Evolutionary conservation across 1,284 basidiomycete genomes (phyloP).

Genomic region (Moesziomyces parantarcticus): DNA sequence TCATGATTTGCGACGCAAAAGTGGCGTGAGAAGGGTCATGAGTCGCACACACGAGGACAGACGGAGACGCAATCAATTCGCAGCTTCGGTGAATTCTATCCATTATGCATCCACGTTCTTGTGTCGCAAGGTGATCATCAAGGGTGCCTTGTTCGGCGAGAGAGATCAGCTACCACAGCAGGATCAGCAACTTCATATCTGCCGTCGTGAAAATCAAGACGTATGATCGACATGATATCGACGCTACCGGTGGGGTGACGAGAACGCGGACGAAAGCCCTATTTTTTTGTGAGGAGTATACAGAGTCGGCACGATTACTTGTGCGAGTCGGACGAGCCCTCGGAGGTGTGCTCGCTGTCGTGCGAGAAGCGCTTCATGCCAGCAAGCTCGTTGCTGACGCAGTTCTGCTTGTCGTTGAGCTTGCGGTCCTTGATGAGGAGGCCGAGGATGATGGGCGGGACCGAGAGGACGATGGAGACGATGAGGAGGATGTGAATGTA

Average conservation of each 20-base stretch:
- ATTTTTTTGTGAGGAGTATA: background rate
- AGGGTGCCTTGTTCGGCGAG: too few species aligned
- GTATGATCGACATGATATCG: background rate
- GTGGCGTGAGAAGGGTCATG: too few species aligned
- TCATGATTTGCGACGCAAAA: too few species aligned
- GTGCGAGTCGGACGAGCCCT: background rate
- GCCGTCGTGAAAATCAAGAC: too few species aligned
- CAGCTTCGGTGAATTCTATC: too few species aligned
- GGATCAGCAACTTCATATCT: too few species aligned
- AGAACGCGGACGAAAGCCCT: background rate
- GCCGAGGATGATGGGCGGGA: conserved; percentile 53
- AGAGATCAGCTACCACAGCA: too few species aligned
- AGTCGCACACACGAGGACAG: too few species aligned
- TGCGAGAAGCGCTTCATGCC: conserved; percentile 45
- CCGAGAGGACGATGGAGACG: conserved; percentile 55
- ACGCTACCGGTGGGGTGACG: background rate
- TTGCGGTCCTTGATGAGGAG: conserved; percentile 56
- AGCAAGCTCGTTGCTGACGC: conserved; percentile 63
- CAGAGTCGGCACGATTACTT: background rate
- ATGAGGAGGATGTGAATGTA: conserved; percentile 58
- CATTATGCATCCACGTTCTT: too few species aligned
- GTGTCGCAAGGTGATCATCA: too few species aligned
- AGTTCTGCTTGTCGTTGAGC: conserved; percentile 62
- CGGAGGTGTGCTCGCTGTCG: conserved; percentile 18
- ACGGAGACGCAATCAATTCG: too few species aligned